Base-by-base conservation (phyloP, 495 filamentous ascomycete species). In the Copromyces sp. region DNA sequence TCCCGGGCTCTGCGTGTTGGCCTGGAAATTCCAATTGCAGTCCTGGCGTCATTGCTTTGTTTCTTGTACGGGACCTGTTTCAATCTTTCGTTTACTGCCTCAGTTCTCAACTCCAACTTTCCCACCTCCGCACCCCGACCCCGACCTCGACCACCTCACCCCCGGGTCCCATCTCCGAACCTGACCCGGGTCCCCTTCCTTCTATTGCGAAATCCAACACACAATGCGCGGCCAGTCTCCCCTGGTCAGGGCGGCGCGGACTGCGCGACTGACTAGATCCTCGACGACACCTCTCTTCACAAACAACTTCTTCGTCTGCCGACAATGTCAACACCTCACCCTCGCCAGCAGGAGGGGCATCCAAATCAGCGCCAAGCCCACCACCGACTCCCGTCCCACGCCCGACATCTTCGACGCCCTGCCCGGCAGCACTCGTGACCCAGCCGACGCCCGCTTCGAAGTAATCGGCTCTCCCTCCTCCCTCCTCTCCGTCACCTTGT, bases 391-490 rank as follows among this genome's bases (percentile, higher is more conserved):
- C n/a, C 82, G 86, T 16, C 78, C 80, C 39, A 75, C 78, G 40
- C 77, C 80, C 76, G 86, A 85, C 78, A 81, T 82, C 16, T 86
- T 87, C 68, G 84, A 81, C 70, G 77, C 79, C 6, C 79, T 81
- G n/a, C 68, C 78, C 7, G 76, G 75, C 44, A 72, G 73, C 17
- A 72, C 76, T 4, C 75, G 78, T 61, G 83, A 84, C 73, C 73
- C 81, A 12, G 78, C 84, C 53, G 95, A 98, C 90, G 95, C 95
- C 24, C 90, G 89, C 71, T 99, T 99, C 79, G 93, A 98, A 78
- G 93, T 98, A 39, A 82, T 98, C 74, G 95, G 94, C 68, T 85
- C 92, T 29, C 93, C 94, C 4, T 94, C 92, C 79, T 97, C 96
- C 41, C 87, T 99, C 65, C 92, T 99, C 76, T 97, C 94, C 32